phyloP scores from a whole-genome alignment of 805 yeast genomes.

The Ogataea paradorogensis region DNA sequence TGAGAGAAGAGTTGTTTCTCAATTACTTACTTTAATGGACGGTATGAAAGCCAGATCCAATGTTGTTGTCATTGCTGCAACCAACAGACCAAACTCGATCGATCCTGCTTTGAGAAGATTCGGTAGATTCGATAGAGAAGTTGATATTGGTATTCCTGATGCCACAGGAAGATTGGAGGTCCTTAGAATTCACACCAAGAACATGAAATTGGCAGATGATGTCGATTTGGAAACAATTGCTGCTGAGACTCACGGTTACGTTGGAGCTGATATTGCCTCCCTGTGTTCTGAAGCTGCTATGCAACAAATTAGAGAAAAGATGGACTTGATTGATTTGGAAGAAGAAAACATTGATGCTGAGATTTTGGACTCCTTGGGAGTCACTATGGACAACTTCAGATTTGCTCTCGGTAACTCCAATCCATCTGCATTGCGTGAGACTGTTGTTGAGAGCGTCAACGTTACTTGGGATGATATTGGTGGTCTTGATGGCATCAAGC shows the following conservation, averaged over 20 bases:
- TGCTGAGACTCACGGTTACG: slow-evolving; percentile 98
- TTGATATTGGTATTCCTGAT: slow-evolving; percentile 91
- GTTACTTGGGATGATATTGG: slow-evolving; percentile 99
- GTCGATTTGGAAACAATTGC: slow-evolving; percentile 96
- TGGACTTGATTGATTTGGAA: slow-evolving; percentile 95
- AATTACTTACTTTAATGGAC: slow-evolving; percentile 95
- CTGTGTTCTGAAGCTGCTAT: slow-evolving; percentile 99
- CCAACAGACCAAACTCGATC: slow-evolving; percentile 81
- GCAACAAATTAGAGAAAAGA: slow-evolving; percentile 99
- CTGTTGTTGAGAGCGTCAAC: slow-evolving; percentile 97
- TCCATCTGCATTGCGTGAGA: slow-evolving; percentile 98
- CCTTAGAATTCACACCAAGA: slow-evolving; percentile 94
- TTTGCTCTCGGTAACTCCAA: slow-evolving; percentile 97
- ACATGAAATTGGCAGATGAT: slow-evolving; percentile 93
- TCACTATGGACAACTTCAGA: slow-evolving; percentile 97
- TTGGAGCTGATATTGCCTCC: slow-evolving; percentile 98
- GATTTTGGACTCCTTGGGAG: slow-evolving; percentile 92
- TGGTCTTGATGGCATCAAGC: slow-evolving; percentile 94
- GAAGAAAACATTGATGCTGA: slow-evolving; percentile 98
- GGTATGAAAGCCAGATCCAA: slow-evolving; percentile 99
- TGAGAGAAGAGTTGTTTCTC: slow-evolving; percentile 98
- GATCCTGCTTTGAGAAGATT: slow-evolving; percentile 85
- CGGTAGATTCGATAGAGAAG: slow-evolving; percentile 84
- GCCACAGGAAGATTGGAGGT: slow-evolving; percentile 98
- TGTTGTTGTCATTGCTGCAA: slow-evolving; percentile 97